Percentiles rank a stretch among this genome's conserved stretches.
These are phyloP conservation scores for Naganishia randhawae DNA, from an alignment of 768 basidiomycete genomes.

Conservation along the genomic window DNA sequence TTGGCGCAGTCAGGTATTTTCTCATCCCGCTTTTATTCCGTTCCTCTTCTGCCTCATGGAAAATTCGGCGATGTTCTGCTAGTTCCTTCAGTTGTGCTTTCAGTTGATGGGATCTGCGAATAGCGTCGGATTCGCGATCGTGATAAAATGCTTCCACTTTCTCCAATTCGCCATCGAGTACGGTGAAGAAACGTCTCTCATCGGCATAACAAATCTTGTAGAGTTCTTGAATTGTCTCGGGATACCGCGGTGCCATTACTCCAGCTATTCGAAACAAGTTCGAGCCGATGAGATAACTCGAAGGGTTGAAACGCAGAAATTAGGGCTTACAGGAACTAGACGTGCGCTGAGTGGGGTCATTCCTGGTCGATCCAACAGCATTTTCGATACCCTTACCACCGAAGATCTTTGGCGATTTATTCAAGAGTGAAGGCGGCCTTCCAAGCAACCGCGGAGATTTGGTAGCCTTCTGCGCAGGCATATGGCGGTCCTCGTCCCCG, in stretches of 20 bases:
- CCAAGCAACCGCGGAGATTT: conserved; percentile 1
- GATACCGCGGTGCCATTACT: conserved; percentile 25
- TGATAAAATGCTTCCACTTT: conserved; percentile 83
- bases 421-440: conserved; percentile 7
- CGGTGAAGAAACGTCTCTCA: conserved; percentile 69
- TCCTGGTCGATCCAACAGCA: neutral
- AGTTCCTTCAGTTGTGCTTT: conserved; percentile 72
- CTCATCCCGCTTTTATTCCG: conserved; percentile 15
- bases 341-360: neutral
- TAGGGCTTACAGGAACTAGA: neutral
- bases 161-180: conserved; percentile 71
- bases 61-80: conserved; percentile 61
- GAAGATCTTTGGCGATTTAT: conserved; percentile 1
- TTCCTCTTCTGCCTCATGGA: conserved; percentile 40
- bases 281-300: neutral
- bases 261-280: neutral
- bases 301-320: neutral
- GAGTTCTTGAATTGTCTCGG: conserved; percentile 48
- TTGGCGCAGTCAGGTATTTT: conserved; percentile 4
- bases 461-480: neutral
- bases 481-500: neutral
- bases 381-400: neutral
- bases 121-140: conserved; percentile 63
- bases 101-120: conserved; percentile 53
- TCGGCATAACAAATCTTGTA: conserved; percentile 60